Conservation (phyloP, 257 asterid species). For the Coffea canephora region DNA sequence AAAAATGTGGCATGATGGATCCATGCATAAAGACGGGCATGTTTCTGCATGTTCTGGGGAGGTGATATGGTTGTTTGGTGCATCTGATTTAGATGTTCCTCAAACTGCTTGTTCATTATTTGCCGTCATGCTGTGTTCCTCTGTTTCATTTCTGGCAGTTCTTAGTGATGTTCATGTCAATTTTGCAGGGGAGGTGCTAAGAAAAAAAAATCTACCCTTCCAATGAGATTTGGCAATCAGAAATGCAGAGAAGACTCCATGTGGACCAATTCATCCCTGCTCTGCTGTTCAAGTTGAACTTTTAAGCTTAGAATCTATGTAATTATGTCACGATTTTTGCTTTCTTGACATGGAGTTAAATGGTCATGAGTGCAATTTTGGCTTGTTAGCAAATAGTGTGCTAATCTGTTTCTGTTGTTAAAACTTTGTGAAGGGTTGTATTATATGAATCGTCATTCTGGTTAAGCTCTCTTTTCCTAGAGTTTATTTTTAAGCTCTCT, state of each 20-base stretch:
- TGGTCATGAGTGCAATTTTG: not conserved
- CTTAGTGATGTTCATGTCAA: not conserved
- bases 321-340: not conserved
- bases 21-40: no score
- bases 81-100: not conserved
- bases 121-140: not conserved
- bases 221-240: not conserved
- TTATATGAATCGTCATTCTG: not conserved
- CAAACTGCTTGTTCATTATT: no score
- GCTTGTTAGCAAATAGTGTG: not conserved
- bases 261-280: not conserved
- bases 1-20: no score
- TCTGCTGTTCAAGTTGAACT: not conserved
- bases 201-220: no score
- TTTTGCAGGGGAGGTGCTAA: conserved; percentile 15
- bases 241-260: not conserved
- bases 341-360: not conserved
- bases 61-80: not conserved
- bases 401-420: not conserved
- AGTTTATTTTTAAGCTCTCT: not conserved
- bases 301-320: not conserved
- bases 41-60: not conserved
- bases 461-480: not conserved
- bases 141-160: not conserved
- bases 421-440: not conserved